Conservation (phyloP, 108 stramenopile genomes). For the Skeletonema grethae region DNA sequence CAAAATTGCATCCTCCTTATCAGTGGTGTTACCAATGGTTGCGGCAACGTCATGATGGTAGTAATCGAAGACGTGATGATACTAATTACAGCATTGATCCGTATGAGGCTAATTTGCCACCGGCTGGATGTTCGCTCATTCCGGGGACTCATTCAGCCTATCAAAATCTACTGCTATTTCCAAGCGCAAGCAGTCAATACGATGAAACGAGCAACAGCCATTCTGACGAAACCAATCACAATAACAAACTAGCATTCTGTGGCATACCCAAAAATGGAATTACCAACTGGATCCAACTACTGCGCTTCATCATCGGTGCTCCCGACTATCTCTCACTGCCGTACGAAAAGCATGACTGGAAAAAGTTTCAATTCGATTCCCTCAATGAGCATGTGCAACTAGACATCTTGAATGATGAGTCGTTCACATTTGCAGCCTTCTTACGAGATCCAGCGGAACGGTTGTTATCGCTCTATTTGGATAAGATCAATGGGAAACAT, state of each 20-base stretch:
- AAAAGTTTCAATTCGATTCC: conserved; percentile 26
- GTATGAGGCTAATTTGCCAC: conserved; percentile 26
- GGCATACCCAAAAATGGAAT: conserved; percentile 59
- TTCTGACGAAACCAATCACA: neutral
- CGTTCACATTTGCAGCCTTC: conserved; percentile 34
- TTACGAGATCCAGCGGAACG: conserved; percentile 40
- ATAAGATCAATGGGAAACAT: conserved; percentile 25
- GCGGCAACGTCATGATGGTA: neutral
- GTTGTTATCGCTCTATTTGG: conserved; percentile 31
- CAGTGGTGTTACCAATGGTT: conserved; percentile 41
- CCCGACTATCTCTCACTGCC: conserved; percentile 34
- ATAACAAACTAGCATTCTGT: conserved; percentile 49
- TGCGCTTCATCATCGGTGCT: conserved; percentile 37
- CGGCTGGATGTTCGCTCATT: conserved; percentile 26
- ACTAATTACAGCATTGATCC: conserved; percentile 14
- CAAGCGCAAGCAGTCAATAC: neutral
- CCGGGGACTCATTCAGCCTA: conserved; percentile 22
- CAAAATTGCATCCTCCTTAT: conserved; percentile 16
- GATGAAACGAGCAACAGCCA: neutral
- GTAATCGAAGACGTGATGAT: too few species aligned
- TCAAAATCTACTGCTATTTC: conserved; percentile 40
- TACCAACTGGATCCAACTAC: conserved; percentile 46
- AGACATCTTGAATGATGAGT: conserved; percentile 23
- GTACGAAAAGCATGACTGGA: conserved; percentile 48
- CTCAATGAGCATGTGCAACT: conserved; percentile 25